Evolutionary conservation across 2,329 filamentous ascomycete species (phyloP).

Genomic region (Arthrobotrys conoides): DNA sequence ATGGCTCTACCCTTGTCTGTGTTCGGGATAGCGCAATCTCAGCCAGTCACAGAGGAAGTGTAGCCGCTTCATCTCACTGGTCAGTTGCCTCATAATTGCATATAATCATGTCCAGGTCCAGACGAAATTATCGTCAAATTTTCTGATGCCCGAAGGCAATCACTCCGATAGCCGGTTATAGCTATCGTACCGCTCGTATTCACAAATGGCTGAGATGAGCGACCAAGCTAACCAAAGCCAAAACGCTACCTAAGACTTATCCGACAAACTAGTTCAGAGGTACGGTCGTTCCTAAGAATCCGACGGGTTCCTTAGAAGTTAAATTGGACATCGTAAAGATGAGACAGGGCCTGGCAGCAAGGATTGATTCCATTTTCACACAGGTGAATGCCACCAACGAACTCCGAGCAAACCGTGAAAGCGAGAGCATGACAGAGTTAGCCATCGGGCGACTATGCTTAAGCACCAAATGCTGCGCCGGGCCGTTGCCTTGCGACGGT

Average conservation of each 20-base stretch:
- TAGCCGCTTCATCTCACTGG: constrained; percentile 59
- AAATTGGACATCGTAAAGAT: constrained; percentile 54
- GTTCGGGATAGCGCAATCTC: constrained; percentile 61
- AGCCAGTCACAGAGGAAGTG: constrained; percentile 58
- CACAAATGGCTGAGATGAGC: constrained; percentile 1
- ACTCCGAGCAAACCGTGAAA: constrained; percentile 17
- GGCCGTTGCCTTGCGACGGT: constrained; percentile 40
- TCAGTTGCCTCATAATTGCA: constrained; percentile 44
- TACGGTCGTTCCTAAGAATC: constrained; percentile 12
- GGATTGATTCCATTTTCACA: constrained; percentile 15
- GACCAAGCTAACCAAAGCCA: not conserved
- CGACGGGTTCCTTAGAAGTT: constrained; percentile 28
- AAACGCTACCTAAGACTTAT: constrained; percentile 2
- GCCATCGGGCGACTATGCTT: not conserved
- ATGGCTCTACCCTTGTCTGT: constrained; percentile 39
- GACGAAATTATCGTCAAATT: constrained; percentile 47
- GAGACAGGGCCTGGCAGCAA: constrained; percentile 45
- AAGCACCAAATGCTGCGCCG: constrained; percentile 44
- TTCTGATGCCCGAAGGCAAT: constrained; percentile 13
- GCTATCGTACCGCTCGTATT: constrained; percentile 10
- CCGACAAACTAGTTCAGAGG: not conserved
- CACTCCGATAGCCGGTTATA: constrained; percentile 1
- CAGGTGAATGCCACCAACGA: constrained; percentile 30
- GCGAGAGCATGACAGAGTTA: constrained; percentile 11
- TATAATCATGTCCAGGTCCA: constrained; percentile 3